Conservation (phyloP, 805 yeast species). For the Saturnispora serradocipensis region DNA sequence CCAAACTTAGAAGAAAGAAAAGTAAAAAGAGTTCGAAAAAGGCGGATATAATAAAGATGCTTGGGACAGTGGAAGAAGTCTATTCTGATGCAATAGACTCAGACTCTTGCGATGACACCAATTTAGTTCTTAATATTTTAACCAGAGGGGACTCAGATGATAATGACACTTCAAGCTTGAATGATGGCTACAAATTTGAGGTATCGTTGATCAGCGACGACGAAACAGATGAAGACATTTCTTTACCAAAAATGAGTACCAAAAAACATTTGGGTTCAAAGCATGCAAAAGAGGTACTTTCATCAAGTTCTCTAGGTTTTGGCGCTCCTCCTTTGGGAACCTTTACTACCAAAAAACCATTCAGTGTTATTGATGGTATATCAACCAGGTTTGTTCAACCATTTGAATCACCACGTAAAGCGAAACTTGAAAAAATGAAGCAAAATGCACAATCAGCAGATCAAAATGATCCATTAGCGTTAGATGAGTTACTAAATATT, state of each 20-base stretch:
- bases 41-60: conserved; percentile 11
- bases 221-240: conserved; percentile 89
- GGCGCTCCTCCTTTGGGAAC: conserved; percentile 90
- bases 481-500: conserved; percentile 82
- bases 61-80: conserved; percentile 9
- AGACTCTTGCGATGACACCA: conserved; percentile 12
- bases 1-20: conserved; percentile 2
- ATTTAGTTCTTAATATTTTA: conserved; percentile 10
- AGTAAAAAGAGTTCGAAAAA: conserved; percentile 1
- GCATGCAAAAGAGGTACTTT: conserved; percentile 87
- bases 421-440: conserved; percentile 17
- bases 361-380: conserved; percentile 90
- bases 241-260: conserved; percentile 62
- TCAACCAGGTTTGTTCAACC: conserved; percentile 77
- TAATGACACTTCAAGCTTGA: conserved; percentile 30
- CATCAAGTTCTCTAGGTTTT: conserved; percentile 74
- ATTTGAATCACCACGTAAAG: conserved; percentile 13
- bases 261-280: conserved; percentile 55
- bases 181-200: conserved; percentile 61
- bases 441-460: conserved; percentile 1
- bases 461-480: conserved; percentile 19
- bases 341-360: conserved; percentile 78
- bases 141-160: conserved; percentile 37
- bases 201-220: conserved; percentile 51
- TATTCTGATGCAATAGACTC: conserved; percentile 6